Evolutionary conservation across 495 filamentous ascomycete species (phyloP).

Genomic region (Tuber aestivum): DNA sequence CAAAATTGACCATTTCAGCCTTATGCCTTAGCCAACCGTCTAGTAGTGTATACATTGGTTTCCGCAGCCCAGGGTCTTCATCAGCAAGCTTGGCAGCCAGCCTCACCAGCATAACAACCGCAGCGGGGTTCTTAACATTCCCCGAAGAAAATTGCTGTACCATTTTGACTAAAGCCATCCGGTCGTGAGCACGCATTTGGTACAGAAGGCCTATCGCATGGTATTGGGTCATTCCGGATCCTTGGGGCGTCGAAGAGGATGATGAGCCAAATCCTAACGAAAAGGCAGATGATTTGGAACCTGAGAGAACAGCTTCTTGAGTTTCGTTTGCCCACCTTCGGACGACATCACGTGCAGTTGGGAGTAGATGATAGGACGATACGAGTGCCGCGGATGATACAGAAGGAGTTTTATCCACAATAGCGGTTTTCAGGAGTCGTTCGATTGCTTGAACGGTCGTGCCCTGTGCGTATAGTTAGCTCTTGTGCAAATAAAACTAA

Average conservation of each 20-base stretch:
- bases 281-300: constrained; percentile 82
- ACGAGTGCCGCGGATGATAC: constrained; percentile 96
- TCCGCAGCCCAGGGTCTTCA: constrained; percentile 80
- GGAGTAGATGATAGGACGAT: constrained; percentile 96
- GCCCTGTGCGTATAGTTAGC: constrained; percentile 50
- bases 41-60: constrained; percentile 88
- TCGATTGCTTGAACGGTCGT: constrained; percentile 98
- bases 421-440: constrained; percentile 96
- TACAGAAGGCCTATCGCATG: constrained; percentile 96
- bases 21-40: constrained; percentile 97
- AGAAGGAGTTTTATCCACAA: constrained; percentile 97
- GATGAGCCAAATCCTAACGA: constrained; percentile 79
- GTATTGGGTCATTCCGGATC: constrained; percentile 85
- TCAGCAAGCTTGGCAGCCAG: constrained; percentile 92
- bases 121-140: constrained; percentile 89
- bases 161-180: constrained; percentile 99
- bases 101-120: constrained; percentile 83
- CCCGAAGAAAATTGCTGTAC: constrained; percentile 93
- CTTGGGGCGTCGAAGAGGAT: constrained; percentile 35
- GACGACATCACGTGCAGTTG: constrained; percentile 90
- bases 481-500: neutral
- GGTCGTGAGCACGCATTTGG: constrained; percentile 94
- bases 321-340: constrained; percentile 98
- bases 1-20: constrained; percentile 99
- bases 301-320: constrained; percentile 86